Base-by-base conservation (phyloP, 1,139 yeast genomes). In the Yamadazyma diddensiae region DNA sequence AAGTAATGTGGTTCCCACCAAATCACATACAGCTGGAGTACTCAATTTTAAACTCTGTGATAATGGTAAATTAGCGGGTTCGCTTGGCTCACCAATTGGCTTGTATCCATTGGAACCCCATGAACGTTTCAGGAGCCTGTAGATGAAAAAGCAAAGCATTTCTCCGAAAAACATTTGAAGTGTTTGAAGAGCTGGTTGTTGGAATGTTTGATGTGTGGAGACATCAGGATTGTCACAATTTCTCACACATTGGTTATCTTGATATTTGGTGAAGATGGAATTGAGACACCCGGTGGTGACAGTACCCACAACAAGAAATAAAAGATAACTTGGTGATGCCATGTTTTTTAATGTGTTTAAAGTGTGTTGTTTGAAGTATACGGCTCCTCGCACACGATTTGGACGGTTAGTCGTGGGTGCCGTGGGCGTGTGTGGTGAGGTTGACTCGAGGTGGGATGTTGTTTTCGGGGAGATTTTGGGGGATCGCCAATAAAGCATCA, bases 161-260 rank as follows among this genome's bases (percentile, higher is more conserved):
- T 84, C 94, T 14, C 94, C 94, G 4, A 82, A 54, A 50, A 84
- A 84, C 94, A 84, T 84, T 55, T 84, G 94, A 19, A 82, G 62
- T 1, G 94, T 81, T 52, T 84, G 94, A 26, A 84, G 57, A 3
- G 82, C 88, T 0, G 94, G 94, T 55, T 84, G 92, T 45, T 83
- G 84, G 49, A 82, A 84, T 38, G 62, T 57, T 27, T 58, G 53
- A 31, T 65, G 73, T 11, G 59, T 55, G 3, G 62, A 45, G 3
- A 53, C 40, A 26, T 62, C 66, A 1, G 77, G 71, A 26, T 62
- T 65, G 22, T 58, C 57, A 51, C 88, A 80, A 46, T 79, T 61
- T 15, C 55, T 62, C 3, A 83, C 82, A 57, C 88, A 81, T 49
- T 82, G 88, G 53, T 79, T 76, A 52, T 84, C 94, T 52, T 84